Conservation (phyloP, 257 asterid species). For the Voacanga thouarsii region DNA sequence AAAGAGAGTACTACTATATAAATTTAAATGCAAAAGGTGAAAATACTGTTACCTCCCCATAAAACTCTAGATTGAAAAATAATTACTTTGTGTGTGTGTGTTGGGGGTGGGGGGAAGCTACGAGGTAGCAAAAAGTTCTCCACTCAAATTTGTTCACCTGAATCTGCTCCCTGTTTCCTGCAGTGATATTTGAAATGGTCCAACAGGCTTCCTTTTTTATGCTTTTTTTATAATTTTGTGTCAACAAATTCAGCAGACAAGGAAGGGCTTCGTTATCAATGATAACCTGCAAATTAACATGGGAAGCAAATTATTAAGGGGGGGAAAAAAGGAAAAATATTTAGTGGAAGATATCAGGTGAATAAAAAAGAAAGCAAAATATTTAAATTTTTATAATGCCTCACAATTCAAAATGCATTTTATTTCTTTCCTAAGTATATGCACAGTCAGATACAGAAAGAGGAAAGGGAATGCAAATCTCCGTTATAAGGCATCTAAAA, state of each 20-base stretch:
- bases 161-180: slow-evolving; percentile 70
- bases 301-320: not conserved
- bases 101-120: not conserved
- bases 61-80: not conserved
- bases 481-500: not conserved
- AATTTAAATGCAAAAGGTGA: not conserved
- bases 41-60: not conserved
- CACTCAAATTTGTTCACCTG: slow-evolving; percentile 39
- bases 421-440: not conserved
- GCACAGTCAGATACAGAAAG: not conserved
- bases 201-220: slow-evolving; percentile 86
- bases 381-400: not conserved
- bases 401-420: not conserved
- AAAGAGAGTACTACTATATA: not conserved
- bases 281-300: slow-evolving; percentile 45
- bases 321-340: too few species aligned
- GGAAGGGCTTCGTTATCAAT: slow-evolving; percentile 65
- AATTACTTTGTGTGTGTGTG: too few species aligned
- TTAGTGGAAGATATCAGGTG: not conserved
- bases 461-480: not conserved
- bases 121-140: not conserved
- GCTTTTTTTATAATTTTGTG: slow-evolving; percentile 61
- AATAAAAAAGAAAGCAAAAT: not conserved
- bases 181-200: slow-evolving; percentile 87
- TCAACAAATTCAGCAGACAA: slow-evolving; percentile 56